Percentiles rank a stretch among this genome's conserved stretches.
Evolutionary conservation across 1,284 basidiomycete genomes (phyloP).

Genomic region (Heterobasidion parviporum): DNA sequence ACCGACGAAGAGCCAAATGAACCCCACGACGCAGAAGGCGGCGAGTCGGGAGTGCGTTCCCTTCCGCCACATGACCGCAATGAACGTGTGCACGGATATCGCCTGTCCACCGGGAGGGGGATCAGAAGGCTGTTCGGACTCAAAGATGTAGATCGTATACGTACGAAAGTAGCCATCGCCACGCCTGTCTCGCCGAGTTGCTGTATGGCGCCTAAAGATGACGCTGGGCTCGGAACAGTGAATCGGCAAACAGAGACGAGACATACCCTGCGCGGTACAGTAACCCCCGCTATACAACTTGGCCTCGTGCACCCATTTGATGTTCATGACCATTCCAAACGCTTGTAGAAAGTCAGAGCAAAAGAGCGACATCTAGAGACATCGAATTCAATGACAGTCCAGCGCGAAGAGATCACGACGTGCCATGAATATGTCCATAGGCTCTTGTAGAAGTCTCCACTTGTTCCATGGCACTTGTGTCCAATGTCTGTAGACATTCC

Average conservation of each 20-base stretch:
- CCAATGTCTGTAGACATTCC: neutral
- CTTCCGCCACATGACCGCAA: conserved; percentile 11
- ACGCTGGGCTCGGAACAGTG: neutral
- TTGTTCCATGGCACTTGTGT: neutral
- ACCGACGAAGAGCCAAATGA: conserved; percentile 12
- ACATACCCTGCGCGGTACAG: conserved; percentile 10
- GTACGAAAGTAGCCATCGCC: conserved; percentile 13
- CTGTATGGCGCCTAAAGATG: neutral
- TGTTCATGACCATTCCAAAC: conserved; percentile 5
- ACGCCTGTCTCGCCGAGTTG: conserved; percentile 1
- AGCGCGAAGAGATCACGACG: neutral
- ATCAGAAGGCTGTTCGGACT: neutral
- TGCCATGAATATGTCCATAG: neutral
- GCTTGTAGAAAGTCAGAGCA: conserved; percentile 7
- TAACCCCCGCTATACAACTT: conserved; percentile 2
- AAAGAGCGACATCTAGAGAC: conserved; percentile 9
- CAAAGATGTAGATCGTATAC: conserved; percentile 1
- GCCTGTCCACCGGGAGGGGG: conserved; percentile 5
- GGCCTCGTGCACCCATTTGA: conserved; percentile 8
- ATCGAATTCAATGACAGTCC: neutral
- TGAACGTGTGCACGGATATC: conserved; percentile 17
- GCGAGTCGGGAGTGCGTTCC: conserved; percentile 7
- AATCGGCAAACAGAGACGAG: neutral
- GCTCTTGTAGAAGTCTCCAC: neutral
- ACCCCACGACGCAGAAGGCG: conserved; percentile 9